phyloP scores from a whole-genome alignment of 805 yeast species.

The Wickerhamomyces bisporus region DNA sequence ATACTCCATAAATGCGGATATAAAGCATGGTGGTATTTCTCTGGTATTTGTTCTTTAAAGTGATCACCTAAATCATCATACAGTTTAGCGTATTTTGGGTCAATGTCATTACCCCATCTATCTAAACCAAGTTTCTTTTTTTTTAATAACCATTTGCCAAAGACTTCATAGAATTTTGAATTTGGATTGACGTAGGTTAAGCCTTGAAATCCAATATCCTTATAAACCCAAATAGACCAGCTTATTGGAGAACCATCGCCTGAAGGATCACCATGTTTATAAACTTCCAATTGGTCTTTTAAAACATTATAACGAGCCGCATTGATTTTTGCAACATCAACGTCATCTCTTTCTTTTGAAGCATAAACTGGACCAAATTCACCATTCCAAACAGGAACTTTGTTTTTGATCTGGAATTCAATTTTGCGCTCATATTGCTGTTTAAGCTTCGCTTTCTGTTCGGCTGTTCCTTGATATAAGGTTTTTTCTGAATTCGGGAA shows the following conservation, averaged over 20 bases:
- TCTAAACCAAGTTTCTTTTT: constrained; percentile 43
- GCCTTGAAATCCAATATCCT: constrained; percentile 50
- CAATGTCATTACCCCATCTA: constrained; percentile 45
- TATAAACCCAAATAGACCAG: constrained; percentile 51
- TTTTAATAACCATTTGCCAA: constrained; percentile 38
- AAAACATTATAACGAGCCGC: constrained; percentile 36
- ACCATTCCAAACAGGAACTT: constrained; percentile 51
- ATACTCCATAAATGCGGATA: constrained; percentile 39
- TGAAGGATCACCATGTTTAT: constrained; percentile 41
- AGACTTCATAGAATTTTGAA: constrained; percentile 37
- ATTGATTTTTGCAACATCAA: constrained; percentile 33
- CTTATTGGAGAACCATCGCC: constrained; percentile 40
- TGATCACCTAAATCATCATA: constrained; percentile 34
- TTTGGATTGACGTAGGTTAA: constrained; percentile 40
- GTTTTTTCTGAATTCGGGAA: constrained; percentile 35
- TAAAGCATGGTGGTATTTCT: constrained; percentile 32
- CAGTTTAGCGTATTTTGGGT: constrained; percentile 32
- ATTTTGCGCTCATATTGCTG: constrained; percentile 39
- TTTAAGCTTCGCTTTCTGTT: constrained; percentile 31
- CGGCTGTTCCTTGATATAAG: constrained; percentile 31
- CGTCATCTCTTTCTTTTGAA: constrained; percentile 37
- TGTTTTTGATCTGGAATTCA: constrained; percentile 33
- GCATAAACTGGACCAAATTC: constrained; percentile 50
- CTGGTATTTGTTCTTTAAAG: constrained; percentile 35
- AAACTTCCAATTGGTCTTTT: constrained; percentile 40